These are phyloP conservation scores for Lagenidium giganteum DNA, from an alignment of 352 stramenopile genomes.

Conservation along the genomic window DNA sequence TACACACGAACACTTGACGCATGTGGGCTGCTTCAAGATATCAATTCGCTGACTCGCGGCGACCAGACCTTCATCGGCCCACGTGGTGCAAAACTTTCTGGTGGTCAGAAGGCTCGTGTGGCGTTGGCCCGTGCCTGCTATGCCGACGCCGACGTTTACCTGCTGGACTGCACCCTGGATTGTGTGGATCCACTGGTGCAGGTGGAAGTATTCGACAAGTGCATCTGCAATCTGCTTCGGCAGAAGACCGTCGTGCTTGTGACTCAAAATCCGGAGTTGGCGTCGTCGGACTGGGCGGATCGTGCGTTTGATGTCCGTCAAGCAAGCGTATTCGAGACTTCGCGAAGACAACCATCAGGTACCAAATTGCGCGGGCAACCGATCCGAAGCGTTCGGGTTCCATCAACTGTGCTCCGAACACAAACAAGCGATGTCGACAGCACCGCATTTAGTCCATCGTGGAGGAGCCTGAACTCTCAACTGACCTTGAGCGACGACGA, in stretches of 20 bases:
- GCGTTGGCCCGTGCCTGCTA: slow-evolving; percentile 47
- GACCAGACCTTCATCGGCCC: slow-evolving; percentile 92
- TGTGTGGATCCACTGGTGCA: slow-evolving; percentile 89
- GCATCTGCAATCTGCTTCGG: slow-evolving; percentile 16
- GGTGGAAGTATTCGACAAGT: slow-evolving; percentile 53
- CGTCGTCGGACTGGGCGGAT: slow-evolving; percentile 40
- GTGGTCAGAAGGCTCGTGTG: slow-evolving; percentile 82
- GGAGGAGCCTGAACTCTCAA: no score
- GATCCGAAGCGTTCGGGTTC: no score
- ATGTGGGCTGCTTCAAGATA: slow-evolving; percentile 79
- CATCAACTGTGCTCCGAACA: no score
- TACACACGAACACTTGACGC: slow-evolving; percentile 61
- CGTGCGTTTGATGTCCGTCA: no score
- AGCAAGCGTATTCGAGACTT: no score
- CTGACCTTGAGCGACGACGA: no score
- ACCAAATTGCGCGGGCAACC: no score
- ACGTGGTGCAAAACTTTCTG: slow-evolving; percentile 89
- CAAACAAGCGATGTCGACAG: no score
- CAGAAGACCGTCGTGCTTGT: slow-evolving; percentile 58
- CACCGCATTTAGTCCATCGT: no score
- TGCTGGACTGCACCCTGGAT: slow-evolving; percentile 87
- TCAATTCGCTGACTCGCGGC: slow-evolving; percentile 65
- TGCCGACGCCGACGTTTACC: slow-evolving; percentile 35
- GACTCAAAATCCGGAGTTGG: slow-evolving; percentile 43
- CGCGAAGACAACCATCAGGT: no score